Evolutionary conservation across 192 early-diverging fungal genomes (phyloP).

Genomic region (Rhizophagus prolifer): DNA sequence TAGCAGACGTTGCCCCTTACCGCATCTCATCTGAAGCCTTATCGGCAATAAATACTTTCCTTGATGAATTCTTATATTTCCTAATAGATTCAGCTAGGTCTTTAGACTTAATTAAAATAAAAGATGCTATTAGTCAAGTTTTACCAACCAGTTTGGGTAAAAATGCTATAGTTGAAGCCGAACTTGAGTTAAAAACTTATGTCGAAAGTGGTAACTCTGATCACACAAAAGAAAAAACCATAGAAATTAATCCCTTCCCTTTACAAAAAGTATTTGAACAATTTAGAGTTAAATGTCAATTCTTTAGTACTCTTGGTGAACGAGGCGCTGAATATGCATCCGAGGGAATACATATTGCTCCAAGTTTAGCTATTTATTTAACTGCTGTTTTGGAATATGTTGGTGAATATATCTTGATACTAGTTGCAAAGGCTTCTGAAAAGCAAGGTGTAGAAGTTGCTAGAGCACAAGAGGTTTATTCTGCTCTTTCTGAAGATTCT

Average conservation of each 20-base stretch:
- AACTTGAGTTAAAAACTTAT: conserved; percentile 59
- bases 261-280: conserved; percentile 44
- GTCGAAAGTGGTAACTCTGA: conserved; percentile 51
- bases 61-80: conserved; percentile 56
- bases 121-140: conserved; percentile 44
- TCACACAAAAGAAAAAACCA: conserved; percentile 35
- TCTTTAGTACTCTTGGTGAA: conserved; percentile 55
- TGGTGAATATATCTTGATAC: conserved; percentile 54
- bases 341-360: conserved; percentile 39
- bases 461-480: conserved; percentile 54
- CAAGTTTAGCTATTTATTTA: conserved; percentile 56
- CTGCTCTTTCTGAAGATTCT: conserved; percentile 49
- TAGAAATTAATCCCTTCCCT: conserved; percentile 33
- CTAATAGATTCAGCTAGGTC: conserved; percentile 48
- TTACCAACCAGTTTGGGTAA: conserved; percentile 58
- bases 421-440: conserved; percentile 48
- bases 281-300: conserved; percentile 54
- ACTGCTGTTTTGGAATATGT: conserved; percentile 60
- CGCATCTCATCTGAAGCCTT: conserved; percentile 59
- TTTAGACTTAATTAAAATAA: conserved; percentile 51
- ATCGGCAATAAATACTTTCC: conserved; percentile 52
- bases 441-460: conserved; percentile 51
- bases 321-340: conserved; percentile 27
- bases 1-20: conserved; percentile 53
- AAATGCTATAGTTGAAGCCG: conserved; percentile 60